phyloP scores from a whole-genome alignment of 179 eudicot species.

The Gypsophila paniculata region DNA sequence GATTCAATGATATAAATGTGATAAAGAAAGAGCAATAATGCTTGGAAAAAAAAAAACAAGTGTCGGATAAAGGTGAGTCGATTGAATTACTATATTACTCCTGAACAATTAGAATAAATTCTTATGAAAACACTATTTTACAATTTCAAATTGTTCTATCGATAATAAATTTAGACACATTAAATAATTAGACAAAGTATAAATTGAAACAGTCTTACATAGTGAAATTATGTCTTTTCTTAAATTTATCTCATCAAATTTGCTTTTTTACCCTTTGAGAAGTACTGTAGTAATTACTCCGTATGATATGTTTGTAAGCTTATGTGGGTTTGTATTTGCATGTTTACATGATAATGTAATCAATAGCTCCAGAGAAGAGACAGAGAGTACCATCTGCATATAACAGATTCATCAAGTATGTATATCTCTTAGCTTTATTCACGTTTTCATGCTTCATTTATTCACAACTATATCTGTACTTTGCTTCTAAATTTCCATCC shows the following conservation, averaged over 20 bases:
- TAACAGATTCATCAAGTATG: constrained; percentile 94
- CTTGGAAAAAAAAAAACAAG: constrained; percentile 16
- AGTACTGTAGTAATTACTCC: neutral
- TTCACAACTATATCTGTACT: neutral
- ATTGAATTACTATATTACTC: constrained; percentile 20
- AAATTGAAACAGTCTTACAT: too few relatives aligned
- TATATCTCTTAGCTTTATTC: neutral
- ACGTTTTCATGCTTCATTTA: constrained; percentile 4
- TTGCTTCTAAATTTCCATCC: neutral
- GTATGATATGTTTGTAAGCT: constrained; percentile 27
- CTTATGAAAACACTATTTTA: too few relatives aligned
- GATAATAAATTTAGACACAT: too few relatives aligned
- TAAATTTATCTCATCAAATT: too few relatives aligned
- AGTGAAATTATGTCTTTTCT: too few relatives aligned
- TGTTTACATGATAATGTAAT: constrained; percentile 15
- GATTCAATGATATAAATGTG: constrained; percentile 22
- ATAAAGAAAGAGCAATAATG: neutral
- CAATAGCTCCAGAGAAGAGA: constrained; percentile 93
- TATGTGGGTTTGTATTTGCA: constrained; percentile 34
- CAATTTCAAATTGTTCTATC: too few relatives aligned
- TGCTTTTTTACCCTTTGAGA: too few relatives aligned
- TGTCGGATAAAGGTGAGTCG: constrained; percentile 29
- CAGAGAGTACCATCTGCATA: constrained; percentile 99
- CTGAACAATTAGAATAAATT: too few relatives aligned
- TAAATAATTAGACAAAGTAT: too few relatives aligned